These are phyloP conservation scores for Botryosphaeria dothidea DNA, from an alignment of 2,329 filamentous ascomycete genomes.

Conservation along the genomic window DNA sequence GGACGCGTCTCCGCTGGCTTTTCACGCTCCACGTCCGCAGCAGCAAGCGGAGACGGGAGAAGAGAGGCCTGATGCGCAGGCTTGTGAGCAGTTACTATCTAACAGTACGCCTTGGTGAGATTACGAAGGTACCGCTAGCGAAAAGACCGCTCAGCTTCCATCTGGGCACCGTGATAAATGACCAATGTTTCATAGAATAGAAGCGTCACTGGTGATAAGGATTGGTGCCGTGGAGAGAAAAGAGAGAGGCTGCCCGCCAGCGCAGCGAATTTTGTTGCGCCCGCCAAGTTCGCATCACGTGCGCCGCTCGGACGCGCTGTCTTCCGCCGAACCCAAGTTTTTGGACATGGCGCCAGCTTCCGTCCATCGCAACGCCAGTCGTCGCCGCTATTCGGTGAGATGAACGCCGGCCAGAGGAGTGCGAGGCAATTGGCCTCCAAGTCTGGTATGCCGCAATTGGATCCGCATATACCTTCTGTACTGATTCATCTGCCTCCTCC, in stretches of 20 bases:
- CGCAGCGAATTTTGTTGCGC: constrained; percentile 27
- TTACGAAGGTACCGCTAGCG: constrained; percentile 92
- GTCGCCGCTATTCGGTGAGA: constrained; percentile 25
- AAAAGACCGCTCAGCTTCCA: constrained; percentile 78
- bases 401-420: constrained; percentile 48
- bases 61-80: not conserved
- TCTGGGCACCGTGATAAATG: constrained; percentile 90
- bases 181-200: constrained; percentile 67
- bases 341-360: constrained; percentile 18
- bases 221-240: constrained; percentile 65
- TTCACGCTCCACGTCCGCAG: not conserved
- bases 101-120: constrained; percentile 77
- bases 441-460: constrained; percentile 37
- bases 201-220: constrained; percentile 89
- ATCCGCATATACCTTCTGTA: not conserved
- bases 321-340: constrained; percentile 23
- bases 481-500: constrained; percentile 29
- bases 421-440: constrained; percentile 44
- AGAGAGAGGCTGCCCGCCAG: constrained; percentile 19
- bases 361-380: constrained; percentile 16
- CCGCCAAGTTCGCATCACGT: constrained; percentile 20
- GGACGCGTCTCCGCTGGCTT: not conserved
- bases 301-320: constrained; percentile 26
- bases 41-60: not conserved
- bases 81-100: constrained; percentile 95